Base-by-base conservation (phyloP, 352 stramenopile species). In the Nothophytophthora sp. region DNA sequence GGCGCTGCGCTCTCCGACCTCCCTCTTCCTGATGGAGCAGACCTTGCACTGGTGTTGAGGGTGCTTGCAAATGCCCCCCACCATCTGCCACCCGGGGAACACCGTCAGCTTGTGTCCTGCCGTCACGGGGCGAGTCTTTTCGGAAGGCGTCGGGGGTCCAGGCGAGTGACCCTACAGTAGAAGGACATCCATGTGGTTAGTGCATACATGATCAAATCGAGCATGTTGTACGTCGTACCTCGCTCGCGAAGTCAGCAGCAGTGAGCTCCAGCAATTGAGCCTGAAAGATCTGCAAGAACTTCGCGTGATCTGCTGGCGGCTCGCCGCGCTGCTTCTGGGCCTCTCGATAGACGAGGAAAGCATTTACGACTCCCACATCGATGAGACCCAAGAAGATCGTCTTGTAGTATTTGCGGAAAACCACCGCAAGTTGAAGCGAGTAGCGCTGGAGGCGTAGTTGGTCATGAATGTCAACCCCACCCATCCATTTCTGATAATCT, bases 341-440 rank as follows among this genome's bases (percentile, higher is more conserved):
- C 9, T 56, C 30, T 10, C 33, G 22, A 22, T 60, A 46, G 4
- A 66, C 37, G 28, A 66, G 46, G 38, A 32, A 70, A 1, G 29
- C 25, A 32, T 66, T 70, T 2, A 61, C 40, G 5, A 65, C 30
- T 0, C 45, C 45, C 46, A 63, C 66, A 45, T 70, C 61, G 0
- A 63, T 29, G 20, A 70, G 35, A 3, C 42, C 61, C 18, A 70
- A 24, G n/a, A 63, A 63, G 19, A 70, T 37, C 2, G 35, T 54
- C 28, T 66, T 66, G 46, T 60, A 60, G 45, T 70, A 66, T 32
- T 65, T 66, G 0, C 7, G n/a, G 4, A 62, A 52, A 0, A 44
- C 12, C 12, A 37, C 29, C 4, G 22, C 13, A 2, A 56, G 41
- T 28, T 67, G 61, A 2, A 66, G 30, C 11, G 46, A 57, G 32